These are phyloP conservation scores for Fusarium annulatum DNA, from an alignment of 2,329 filamentous ascomycete species.

Conservation along the genomic window DNA sequence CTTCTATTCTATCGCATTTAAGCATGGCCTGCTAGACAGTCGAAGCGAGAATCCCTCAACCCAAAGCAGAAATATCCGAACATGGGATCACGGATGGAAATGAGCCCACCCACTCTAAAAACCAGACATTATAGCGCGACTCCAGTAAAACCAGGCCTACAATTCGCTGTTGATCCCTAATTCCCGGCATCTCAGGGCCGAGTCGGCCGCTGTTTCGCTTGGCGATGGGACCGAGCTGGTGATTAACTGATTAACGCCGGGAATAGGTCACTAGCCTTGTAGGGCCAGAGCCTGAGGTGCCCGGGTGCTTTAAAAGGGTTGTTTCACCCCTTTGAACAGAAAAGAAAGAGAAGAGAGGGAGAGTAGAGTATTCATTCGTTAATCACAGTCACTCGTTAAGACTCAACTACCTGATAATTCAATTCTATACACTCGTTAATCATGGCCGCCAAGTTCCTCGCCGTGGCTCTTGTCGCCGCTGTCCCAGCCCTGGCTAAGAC, in stretches of 20 bases:
- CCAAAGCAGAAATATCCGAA: conserved; percentile 21
- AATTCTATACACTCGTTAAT: conserved; percentile 26
- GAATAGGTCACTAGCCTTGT: conserved; percentile 12
- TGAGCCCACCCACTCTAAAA: conserved; percentile 4
- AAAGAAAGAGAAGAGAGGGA: not conserved
- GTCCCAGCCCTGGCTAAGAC: conserved; percentile 55
- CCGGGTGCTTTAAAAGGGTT: conserved; percentile 20
- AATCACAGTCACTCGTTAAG: not conserved
- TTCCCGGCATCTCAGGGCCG: conserved; percentile 13
- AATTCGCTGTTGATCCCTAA: not conserved
- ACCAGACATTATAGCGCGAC: not conserved
- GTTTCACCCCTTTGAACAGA: not conserved
- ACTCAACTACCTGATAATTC: not conserved
- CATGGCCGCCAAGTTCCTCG: conserved; percentile 45
- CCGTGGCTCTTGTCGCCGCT: conserved; percentile 46
- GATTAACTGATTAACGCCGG: conserved; percentile 26
- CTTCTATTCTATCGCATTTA: not conserved
- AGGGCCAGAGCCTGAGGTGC: not conserved
- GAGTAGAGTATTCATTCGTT: conserved; percentile 10
- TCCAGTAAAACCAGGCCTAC: not conserved
- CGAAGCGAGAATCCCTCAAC: not conserved
- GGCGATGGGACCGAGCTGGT: conserved; percentile 7
- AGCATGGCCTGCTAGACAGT: not conserved
- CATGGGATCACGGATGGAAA: conserved; percentile 10
- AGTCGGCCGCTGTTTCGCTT: conserved; percentile 7